Percentiles rank a stretch among this genome's conserved stretches.
Evolutionary conservation across 75 land plant genomes (phyloP).

Genomic region (Sequoiadendron giganteum): DNA sequence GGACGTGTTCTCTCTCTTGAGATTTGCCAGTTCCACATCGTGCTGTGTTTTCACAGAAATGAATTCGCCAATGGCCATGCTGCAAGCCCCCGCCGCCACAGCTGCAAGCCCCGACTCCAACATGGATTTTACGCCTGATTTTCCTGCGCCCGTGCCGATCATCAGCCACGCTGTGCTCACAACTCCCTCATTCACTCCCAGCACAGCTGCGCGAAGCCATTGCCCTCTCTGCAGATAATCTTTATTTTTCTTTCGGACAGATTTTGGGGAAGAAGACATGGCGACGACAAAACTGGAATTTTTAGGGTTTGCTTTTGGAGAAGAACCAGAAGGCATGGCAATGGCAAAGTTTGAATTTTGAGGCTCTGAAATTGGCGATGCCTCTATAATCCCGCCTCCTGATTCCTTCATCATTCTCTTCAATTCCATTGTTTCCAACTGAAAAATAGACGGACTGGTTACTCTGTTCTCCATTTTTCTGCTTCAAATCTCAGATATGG

Average conservation of each 20-base stretch:
- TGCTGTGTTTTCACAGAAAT: conserved; percentile 82
- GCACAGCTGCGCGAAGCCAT: conserved; percentile 81
- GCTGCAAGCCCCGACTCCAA: conserved; percentile 78
- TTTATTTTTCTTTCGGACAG: not conserved
- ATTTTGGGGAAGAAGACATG: not conserved
- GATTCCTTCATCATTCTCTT: not conserved
- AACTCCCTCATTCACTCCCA: conserved; percentile 87
- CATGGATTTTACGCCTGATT: conserved; percentile 46
- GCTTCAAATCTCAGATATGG: no score
- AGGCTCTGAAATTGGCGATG: not conserved
- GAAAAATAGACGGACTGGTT: no score
- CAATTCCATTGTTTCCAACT: not conserved
- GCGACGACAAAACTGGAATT: not conserved
- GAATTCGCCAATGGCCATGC: conserved; percentile 95
- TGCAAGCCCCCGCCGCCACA: conserved; percentile 78
- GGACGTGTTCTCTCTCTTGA: conserved; percentile 8
- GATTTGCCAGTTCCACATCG: conserved; percentile 58
- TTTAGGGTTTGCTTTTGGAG: not conserved
- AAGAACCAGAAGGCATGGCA: not conserved
- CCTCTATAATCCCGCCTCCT: not conserved
- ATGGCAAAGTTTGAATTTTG: not conserved
- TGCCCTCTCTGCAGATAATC: conserved; percentile 74
- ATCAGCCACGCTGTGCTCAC: conserved; percentile 77
- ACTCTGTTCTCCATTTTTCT: no score
- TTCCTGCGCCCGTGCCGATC: conserved; percentile 80